These are phyloP conservation scores for Chimonanthus praecox DNA, from an alignment of 164 flowering plant genomes.

Conservation along the genomic window DNA sequence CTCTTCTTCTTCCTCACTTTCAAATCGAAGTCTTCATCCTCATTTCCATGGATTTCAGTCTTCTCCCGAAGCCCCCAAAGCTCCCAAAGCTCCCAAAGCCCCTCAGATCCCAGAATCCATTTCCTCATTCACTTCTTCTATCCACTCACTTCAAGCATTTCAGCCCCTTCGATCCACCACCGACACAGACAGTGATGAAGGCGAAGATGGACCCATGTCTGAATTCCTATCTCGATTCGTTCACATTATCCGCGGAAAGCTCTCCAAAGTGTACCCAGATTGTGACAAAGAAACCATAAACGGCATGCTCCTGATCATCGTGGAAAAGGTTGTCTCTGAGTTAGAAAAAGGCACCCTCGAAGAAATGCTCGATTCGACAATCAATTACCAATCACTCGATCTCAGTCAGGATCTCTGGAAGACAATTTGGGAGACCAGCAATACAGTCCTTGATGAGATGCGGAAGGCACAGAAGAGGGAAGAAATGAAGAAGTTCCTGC, in stretches of 20 bases:
- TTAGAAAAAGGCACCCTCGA: constrained; percentile 56
- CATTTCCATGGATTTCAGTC: background rate
- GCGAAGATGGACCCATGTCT: constrained; percentile 36
- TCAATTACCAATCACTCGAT: constrained; percentile 32
- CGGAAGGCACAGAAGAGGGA: constrained; percentile 71
- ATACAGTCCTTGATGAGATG: constrained; percentile 66
- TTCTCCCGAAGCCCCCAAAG: background rate
- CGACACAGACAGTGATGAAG: constrained; percentile 10
- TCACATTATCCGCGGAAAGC: constrained; percentile 65
- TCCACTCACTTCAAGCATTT: constrained; percentile 26
- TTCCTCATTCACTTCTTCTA: constrained; percentile 9
- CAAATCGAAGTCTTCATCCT: background rate
- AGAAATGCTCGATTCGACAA: constrained; percentile 28
- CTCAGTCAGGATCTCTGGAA: constrained; percentile 87
- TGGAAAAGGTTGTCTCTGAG: constrained; percentile 61
- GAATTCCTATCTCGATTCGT: constrained; percentile 86
- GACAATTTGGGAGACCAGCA: constrained; percentile 77
- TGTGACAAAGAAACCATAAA: constrained; percentile 62
- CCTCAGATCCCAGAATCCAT: constrained; percentile 7
- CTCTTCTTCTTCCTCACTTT: no score
- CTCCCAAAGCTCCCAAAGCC: constrained; percentile 7
- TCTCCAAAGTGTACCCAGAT: constrained; percentile 46
- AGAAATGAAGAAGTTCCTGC: constrained; percentile 69
- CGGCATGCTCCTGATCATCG: constrained; percentile 69
- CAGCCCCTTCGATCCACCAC: background rate